These are phyloP conservation scores for Uncinocarpus reesii DNA, from an alignment of 2,329 filamentous ascomycete genomes.

Conservation along the genomic window DNA sequence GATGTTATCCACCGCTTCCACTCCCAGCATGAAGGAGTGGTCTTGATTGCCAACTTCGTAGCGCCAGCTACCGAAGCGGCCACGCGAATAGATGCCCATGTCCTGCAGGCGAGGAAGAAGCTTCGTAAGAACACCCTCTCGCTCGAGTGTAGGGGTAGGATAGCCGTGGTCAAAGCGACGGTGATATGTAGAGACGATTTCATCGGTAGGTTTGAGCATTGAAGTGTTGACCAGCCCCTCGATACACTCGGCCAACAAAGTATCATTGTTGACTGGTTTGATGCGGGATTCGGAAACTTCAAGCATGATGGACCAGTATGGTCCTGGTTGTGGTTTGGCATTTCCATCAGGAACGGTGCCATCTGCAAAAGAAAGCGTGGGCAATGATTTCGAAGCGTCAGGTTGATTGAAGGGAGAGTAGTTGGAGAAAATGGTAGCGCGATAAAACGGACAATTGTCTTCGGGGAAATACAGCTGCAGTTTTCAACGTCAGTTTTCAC, in stretches of 20 bases:
- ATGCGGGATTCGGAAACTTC: slow-evolving; percentile 91
- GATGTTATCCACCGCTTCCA: slow-evolving; percentile 85
- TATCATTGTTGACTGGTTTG: slow-evolving; percentile 85
- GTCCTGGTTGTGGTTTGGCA: slow-evolving; percentile 61
- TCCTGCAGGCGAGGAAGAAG: slow-evolving; percentile 86
- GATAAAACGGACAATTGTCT: slow-evolving; percentile 97
- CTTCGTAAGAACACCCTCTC: slow-evolving; percentile 85
- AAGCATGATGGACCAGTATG: slow-evolving; percentile 99
- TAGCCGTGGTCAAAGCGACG: slow-evolving; percentile 97
- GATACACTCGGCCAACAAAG: slow-evolving; percentile 80
- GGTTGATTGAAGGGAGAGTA: slow-evolving; percentile 99
- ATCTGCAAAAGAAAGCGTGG: slow-evolving; percentile 74
- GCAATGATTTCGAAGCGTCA: slow-evolving; percentile 66
- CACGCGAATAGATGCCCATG: slow-evolving; percentile 86
- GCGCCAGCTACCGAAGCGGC: slow-evolving; percentile 94
- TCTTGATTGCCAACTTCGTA: slow-evolving; percentile 98
- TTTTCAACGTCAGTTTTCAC: neutral
- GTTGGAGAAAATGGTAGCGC: slow-evolving; percentile 99
- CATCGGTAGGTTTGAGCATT: slow-evolving; percentile 81
- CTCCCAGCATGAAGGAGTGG: slow-evolving; percentile 94
- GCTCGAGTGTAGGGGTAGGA: slow-evolving; percentile 87
- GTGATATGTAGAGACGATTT: slow-evolving; percentile 97
- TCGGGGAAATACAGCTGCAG: slow-evolving; percentile 89
- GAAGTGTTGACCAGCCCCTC: slow-evolving; percentile 96
- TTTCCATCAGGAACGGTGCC: slow-evolving; percentile 71